These are phyloP conservation scores for Candida ortonii DNA, from an alignment of 805 yeast genomes.

Conservation along the genomic window DNA sequence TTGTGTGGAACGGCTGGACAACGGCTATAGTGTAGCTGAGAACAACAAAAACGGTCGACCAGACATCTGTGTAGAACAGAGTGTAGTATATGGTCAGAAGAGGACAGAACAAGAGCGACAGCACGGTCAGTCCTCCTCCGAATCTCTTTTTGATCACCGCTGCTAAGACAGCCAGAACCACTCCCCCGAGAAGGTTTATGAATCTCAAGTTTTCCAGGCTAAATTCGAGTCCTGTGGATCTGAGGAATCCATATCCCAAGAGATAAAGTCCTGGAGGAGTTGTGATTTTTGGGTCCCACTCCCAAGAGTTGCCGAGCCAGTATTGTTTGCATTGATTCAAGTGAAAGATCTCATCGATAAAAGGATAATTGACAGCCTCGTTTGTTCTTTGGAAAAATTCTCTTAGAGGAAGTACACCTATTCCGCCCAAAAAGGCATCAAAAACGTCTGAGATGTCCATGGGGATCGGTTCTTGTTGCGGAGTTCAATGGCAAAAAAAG, in stretches of 20 bases:
- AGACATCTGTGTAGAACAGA: slow-evolving; percentile 87
- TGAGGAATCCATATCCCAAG: slow-evolving; percentile 40
- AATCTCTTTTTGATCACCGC: slow-evolving; percentile 14
- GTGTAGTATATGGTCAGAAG: slow-evolving; percentile 68
- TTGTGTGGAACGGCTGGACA: slow-evolving; percentile 21
- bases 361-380: slow-evolving; percentile 29
- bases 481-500: too few species aligned
- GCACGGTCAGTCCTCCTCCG: slow-evolving; percentile 17
- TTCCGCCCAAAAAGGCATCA: slow-evolving; percentile 13
- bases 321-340: slow-evolving; percentile 72
- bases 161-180: slow-evolving; percentile 34
- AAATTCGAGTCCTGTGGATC: slow-evolving; percentile 30
- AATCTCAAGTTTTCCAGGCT: slow-evolving; percentile 44
- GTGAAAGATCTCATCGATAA: slow-evolving; percentile 83
- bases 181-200: slow-evolving; percentile 67
- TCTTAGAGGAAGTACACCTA: slow-evolving; percentile 18
- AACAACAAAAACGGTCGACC: slow-evolving; percentile 76
- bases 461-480: too few species aligned
- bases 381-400: slow-evolving; percentile 21
- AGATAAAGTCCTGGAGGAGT: slow-evolving; percentile 93
- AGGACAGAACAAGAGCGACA: slow-evolving; percentile 56
- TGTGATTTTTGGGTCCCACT: slow-evolving; percentile 88
- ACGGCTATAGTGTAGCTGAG: slow-evolving; percentile 50
- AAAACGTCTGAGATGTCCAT: slow-evolving; percentile 9
- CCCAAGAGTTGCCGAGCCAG: slow-evolving; percentile 54